phyloP scores from a whole-genome alignment of 495 filamentous ascomycete genomes.

The Penicillium coffeae region DNA sequence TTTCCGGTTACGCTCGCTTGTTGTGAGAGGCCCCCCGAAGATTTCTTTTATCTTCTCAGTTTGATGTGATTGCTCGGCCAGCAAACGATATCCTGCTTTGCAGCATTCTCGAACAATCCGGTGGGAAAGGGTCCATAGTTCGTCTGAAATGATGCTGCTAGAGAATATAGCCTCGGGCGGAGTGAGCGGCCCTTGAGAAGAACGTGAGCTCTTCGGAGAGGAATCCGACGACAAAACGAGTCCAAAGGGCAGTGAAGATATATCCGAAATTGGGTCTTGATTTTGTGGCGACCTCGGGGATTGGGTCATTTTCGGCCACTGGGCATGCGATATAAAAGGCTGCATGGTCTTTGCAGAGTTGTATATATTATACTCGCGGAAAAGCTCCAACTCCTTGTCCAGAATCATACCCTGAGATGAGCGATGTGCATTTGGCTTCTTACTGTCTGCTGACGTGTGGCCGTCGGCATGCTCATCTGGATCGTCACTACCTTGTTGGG shows the following conservation, averaged over 20 bases:
- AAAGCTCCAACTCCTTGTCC: not conserved
- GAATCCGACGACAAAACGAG: not conserved
- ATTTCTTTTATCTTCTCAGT: conserved; percentile 13
- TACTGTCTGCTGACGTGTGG: not conserved
- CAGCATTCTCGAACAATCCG: conserved; percentile 29
- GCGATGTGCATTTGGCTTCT: conserved; percentile 1
- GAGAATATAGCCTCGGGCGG: conserved; percentile 9
- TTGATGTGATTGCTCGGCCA: conserved; percentile 15
- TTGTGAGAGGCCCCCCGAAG: conserved; percentile 19
- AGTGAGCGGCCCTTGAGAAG: conserved; percentile 21
- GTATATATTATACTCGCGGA: not conserved
- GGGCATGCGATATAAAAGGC: not conserved
- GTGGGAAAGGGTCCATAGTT: conserved; percentile 23
- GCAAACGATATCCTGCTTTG: conserved; percentile 22
- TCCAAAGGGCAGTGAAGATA: not conserved
- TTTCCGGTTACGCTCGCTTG: conserved; percentile 16
- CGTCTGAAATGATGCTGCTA: conserved; percentile 8
- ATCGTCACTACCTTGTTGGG: conserved; percentile 28
- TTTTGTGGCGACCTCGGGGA: not conserved
- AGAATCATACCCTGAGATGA: not conserved
- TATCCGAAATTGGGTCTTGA: not conserved
- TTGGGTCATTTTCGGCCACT: not conserved
- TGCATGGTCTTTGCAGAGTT: too few species aligned
- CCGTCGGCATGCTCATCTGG: conserved; percentile 1
- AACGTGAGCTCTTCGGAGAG: conserved; percentile 15